phyloP scores from a whole-genome alignment of 148 eudicot species.

The Amaranthus cruentus region DNA sequence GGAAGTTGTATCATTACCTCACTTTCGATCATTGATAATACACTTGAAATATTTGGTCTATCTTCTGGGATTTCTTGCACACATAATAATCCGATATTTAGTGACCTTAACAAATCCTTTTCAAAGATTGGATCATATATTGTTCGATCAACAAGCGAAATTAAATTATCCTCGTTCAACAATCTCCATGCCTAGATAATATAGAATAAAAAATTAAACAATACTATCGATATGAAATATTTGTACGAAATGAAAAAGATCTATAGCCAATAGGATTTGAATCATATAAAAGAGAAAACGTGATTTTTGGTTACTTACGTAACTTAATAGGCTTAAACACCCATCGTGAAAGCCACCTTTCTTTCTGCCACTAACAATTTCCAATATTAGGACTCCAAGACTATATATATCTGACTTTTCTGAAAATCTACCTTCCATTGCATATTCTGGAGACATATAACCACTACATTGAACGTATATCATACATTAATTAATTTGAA shows the following conservation, averaged over 20 bases:
- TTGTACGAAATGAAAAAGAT: background rate
- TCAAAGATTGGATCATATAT: constrained; percentile 4
- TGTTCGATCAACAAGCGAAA: constrained; percentile 26
- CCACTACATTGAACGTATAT: constrained; percentile 25
- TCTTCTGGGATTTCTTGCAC: constrained; percentile 43
- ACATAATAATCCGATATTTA: constrained; percentile 43
- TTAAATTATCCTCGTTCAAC: constrained; percentile 36
- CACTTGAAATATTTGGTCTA: constrained; percentile 40
- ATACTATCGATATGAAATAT: background rate
- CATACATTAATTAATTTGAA: background rate
- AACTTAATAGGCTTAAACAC: constrained; percentile 22
- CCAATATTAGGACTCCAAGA: constrained; percentile 46
- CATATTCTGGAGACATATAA: constrained; percentile 57
- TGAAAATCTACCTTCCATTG: constrained; percentile 46
- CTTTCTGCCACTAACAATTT: constrained; percentile 38
- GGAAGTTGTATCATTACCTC: constrained; percentile 21
- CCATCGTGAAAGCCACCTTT: constrained; percentile 25
- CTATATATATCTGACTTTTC: constrained; percentile 55
- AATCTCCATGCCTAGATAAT: constrained; percentile 12
- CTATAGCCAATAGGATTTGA: too few relatives aligned
- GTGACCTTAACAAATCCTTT: constrained; percentile 28
- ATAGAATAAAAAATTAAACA: too few relatives aligned
- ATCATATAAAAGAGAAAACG: too few relatives aligned
- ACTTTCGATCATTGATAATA: constrained; percentile 8
- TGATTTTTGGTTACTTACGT: constrained; percentile 32